Evolutionary conservation across 345 rosid genomes (phyloP).

Genomic region (Salix arbutifolia): DNA sequence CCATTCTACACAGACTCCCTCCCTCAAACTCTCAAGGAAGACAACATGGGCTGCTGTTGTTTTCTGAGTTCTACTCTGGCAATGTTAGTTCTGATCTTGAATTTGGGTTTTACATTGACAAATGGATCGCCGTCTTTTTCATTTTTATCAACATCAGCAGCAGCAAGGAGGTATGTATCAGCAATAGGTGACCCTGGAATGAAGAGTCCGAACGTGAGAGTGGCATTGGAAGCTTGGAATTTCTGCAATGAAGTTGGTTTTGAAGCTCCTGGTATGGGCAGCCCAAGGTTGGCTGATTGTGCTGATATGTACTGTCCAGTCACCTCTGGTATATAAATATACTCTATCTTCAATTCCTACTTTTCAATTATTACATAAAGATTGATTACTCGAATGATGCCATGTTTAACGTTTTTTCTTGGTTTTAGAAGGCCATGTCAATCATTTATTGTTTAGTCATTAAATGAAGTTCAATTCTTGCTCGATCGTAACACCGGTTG

Average conservation of each 20-base stretch:
- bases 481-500: neutral
- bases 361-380: neutral
- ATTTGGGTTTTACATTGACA: neutral
- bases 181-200: slow-evolving; percentile 28
- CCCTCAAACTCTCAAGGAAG: neutral
- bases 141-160: neutral
- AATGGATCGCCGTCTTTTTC: neutral
- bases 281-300: slow-evolving; percentile 29
- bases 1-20: neutral
- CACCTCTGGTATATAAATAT: slow-evolving; percentile 19
- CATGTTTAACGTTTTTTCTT: neutral
- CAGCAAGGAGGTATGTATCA: slow-evolving; percentile 2
- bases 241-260: slow-evolving; percentile 29
- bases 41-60: neutral
- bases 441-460: neutral
- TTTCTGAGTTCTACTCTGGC: neutral
- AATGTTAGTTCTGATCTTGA: neutral
- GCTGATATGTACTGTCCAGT: slow-evolving; percentile 36
- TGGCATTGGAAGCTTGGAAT: slow-evolving; percentile 29
- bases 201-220: slow-evolving; percentile 22
- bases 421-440: neutral
- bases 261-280: slow-evolving; percentile 24
- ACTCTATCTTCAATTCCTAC: neutral
- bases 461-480: neutral
- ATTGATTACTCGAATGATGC: neutral